Conservation (phyloP, 768 basidiomycete genomes). For the Rhizopogon vinicolor region DNA sequence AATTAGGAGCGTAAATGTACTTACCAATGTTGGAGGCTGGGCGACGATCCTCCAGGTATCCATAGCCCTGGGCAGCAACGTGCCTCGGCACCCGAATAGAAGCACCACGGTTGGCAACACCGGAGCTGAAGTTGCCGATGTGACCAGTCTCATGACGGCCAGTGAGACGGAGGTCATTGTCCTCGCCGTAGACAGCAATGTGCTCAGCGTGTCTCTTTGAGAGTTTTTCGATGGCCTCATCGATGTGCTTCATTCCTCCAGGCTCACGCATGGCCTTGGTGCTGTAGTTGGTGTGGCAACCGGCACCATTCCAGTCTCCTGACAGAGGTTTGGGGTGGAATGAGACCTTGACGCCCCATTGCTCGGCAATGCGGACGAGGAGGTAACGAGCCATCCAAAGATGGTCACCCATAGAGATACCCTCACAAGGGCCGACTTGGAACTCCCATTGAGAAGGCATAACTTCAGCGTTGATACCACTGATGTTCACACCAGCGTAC, state of each 20-base stretch:
- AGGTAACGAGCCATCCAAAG: slow-evolving; percentile 99
- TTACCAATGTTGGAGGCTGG: slow-evolving; percentile 97
- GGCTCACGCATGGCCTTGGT: slow-evolving; percentile 92
- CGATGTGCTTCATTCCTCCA: slow-evolving; percentile 89
- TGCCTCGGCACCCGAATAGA: slow-evolving; percentile 95
- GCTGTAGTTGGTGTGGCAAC: slow-evolving; percentile 97
- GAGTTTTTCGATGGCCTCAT: slow-evolving; percentile 92
- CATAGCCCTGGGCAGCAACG: slow-evolving; percentile 88
- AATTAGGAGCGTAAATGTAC: slow-evolving; percentile 19
- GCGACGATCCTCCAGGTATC: slow-evolving; percentile 94
- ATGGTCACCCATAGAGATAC: slow-evolving; percentile 98
- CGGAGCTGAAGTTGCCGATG: slow-evolving; percentile 86
- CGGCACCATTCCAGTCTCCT: slow-evolving; percentile 99
- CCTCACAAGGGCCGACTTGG: slow-evolving; percentile 98
- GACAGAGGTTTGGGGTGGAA: slow-evolving; percentile 98
- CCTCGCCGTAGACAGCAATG: slow-evolving; percentile 96
- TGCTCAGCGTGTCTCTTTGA: slow-evolving; percentile 88
- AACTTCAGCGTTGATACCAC: slow-evolving; percentile 99
- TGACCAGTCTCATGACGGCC: slow-evolving; percentile 98
- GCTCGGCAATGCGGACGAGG: slow-evolving; percentile 92
- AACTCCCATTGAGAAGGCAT: slow-evolving; percentile 99
- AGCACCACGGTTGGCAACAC: slow-evolving; percentile 97
- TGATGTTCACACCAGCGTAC: slow-evolving; percentile 94
- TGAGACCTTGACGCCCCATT: slow-evolving; percentile 96
- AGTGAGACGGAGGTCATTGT: slow-evolving; percentile 94